phyloP scores from a whole-genome alignment of 2,329 filamentous ascomycete species.

The Colletotrichum lini region DNA sequence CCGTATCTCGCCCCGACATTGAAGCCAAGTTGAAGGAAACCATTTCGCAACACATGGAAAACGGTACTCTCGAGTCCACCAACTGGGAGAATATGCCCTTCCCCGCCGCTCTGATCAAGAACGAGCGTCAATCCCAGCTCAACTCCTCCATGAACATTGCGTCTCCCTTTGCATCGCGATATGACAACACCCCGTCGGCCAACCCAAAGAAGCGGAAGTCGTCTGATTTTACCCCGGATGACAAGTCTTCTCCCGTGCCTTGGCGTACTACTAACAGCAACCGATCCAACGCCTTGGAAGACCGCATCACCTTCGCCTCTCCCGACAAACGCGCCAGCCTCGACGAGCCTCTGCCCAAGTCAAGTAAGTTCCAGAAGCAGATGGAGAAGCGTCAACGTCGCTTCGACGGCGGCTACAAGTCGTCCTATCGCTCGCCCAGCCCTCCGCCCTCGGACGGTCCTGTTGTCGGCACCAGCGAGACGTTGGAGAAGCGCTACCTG shows the following conservation, averaged over 20 bases:
- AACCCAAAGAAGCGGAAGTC: constrained; percentile 88
- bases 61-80: constrained; percentile 77
- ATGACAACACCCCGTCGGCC: constrained; percentile 46
- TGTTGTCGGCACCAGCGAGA: constrained; percentile 87
- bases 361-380: constrained; percentile 92
- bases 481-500: constrained; percentile 93
- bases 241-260: constrained; percentile 70
- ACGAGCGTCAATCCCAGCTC: constrained; percentile 72
- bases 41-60: constrained; percentile 86
- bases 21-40: constrained; percentile 87
- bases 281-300: constrained; percentile 70
- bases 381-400: constrained; percentile 92
- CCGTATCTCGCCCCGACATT: constrained; percentile 78
- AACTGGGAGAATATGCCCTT: constrained; percentile 89
- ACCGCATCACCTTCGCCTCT: constrained; percentile 78
- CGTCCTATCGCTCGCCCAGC: constrained; percentile 68
- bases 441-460: constrained; percentile 75
- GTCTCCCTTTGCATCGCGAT: constrained; percentile 45
- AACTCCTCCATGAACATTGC: constrained; percentile 53
- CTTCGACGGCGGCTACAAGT: constrained; percentile 79
- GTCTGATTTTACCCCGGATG: constrained; percentile 70
- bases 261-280: constrained; percentile 80
- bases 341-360: constrained; percentile 61
- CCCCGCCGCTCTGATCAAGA: constrained; percentile 85
- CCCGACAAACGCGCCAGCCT: constrained; percentile 61